phyloP scores from a whole-genome alignment of 2,329 filamentous ascomycete species.

The Xylaria multiplex region DNA sequence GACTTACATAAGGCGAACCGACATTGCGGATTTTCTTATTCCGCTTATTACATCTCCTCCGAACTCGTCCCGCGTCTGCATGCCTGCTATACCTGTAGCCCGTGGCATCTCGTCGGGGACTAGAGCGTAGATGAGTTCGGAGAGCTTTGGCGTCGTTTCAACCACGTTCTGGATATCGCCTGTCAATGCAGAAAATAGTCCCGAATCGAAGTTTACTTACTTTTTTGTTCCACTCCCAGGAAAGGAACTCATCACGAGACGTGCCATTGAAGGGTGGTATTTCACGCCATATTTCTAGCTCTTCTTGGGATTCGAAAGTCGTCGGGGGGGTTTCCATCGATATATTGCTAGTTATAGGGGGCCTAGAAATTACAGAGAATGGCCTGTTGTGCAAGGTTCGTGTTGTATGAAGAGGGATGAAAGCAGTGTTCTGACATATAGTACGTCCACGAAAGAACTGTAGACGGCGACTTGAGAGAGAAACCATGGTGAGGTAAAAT shows the following conservation, averaged over 20 bases:
- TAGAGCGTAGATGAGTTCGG: conserved; percentile 59
- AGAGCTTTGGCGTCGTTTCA: conserved; percentile 57
- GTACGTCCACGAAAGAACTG: neutral
- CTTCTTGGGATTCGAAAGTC: neutral
- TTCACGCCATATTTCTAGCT: conserved; percentile 40
- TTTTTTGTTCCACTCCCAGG: conserved; percentile 42
- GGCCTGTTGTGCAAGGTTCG: neutral
- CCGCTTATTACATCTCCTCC: conserved; percentile 64
- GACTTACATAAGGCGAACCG: conserved; percentile 64
- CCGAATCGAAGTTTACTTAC: conserved; percentile 23
- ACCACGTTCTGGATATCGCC: conserved; percentile 56
- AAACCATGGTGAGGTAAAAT: conserved; percentile 1
- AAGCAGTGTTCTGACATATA: neutral
- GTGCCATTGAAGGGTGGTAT: conserved; percentile 37
- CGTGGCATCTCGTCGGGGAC: conserved; percentile 62
- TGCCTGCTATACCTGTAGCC: conserved; percentile 45
- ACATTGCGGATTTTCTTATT: conserved; percentile 66
- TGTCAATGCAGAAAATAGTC: neutral
- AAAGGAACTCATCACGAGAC: conserved; percentile 38
- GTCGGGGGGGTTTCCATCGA: neutral
- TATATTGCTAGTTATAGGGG: neutral
- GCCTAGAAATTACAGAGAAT: too few relatives aligned
- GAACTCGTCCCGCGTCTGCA: conserved; percentile 62
- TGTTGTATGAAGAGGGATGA: neutral
- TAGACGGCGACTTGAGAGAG: neutral